Evolutionary conservation across 2,329 filamentous ascomycete species (phyloP).

Genomic region (Apiospora arundinis): DNA sequence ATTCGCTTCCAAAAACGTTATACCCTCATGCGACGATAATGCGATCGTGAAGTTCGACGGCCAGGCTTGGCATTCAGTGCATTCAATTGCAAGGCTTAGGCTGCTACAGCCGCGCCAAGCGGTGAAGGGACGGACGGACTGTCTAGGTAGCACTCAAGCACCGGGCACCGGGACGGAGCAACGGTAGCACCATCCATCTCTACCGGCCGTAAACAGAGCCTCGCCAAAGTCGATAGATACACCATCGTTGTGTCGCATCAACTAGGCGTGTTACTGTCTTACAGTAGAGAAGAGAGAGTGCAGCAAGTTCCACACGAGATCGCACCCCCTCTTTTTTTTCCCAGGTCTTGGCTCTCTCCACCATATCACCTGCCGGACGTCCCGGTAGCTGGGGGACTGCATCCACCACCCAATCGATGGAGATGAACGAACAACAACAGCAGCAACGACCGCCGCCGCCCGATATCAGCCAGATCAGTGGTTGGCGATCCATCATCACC

Average conservation of each 20-base stretch:
- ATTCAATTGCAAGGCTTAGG: background rate
- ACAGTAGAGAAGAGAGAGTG: background rate
- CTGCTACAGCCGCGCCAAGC: background rate
- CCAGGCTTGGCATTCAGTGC: constrained; percentile 11
- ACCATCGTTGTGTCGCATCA: no score
- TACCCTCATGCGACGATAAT: background rate
- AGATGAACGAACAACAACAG: background rate
- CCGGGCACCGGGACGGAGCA: background rate
- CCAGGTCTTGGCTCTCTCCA: background rate
- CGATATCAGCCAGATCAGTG: constrained; percentile 61
- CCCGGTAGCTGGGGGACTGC: background rate
- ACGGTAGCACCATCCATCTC: background rate
- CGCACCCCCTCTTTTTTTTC: background rate
- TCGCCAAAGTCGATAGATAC: background rate
- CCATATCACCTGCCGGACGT: background rate
- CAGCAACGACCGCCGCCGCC: constrained; percentile 28
- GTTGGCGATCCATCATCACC: constrained; percentile 74
- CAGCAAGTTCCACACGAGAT: background rate
- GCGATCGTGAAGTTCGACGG: background rate
- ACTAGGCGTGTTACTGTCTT: background rate
- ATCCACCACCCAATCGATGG: constrained; percentile 23
- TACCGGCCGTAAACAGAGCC: background rate
- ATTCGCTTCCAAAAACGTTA: background rate
- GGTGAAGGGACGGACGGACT: background rate
- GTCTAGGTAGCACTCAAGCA: background rate